phyloP scores from a whole-genome alignment of 2,329 filamentous ascomycete genomes.

The Aspergillus jensenii region DNA sequence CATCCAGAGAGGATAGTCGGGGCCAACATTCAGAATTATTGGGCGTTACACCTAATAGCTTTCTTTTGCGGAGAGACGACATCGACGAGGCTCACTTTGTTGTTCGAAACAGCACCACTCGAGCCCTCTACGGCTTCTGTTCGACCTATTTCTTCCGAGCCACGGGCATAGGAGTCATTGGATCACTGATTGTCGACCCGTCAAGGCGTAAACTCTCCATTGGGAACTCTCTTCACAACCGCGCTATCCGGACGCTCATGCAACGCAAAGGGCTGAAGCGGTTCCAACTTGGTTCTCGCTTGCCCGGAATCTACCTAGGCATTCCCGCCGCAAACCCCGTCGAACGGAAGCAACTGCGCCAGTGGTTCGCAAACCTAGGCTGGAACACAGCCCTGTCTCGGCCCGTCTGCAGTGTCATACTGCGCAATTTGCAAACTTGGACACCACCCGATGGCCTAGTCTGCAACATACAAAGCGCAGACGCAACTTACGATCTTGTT shows the following conservation, averaged over 20 bases:
- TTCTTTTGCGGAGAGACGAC: constrained; percentile 69
- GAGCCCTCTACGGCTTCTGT: constrained; percentile 87
- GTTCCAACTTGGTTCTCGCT: constrained; percentile 75
- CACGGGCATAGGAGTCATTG: constrained; percentile 73
- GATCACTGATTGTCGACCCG: constrained; percentile 86
- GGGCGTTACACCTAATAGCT: constrained; percentile 69
- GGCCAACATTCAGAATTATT: constrained; percentile 68
- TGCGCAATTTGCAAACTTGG: constrained; percentile 73
- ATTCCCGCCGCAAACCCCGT: constrained; percentile 68
- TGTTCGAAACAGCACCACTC: constrained; percentile 89
- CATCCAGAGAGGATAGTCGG: constrained; percentile 63
- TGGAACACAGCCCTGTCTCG: constrained; percentile 73
- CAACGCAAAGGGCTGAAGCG: constrained; percentile 72
- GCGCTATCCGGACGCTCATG: constrained; percentile 73
- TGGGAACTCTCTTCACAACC: constrained; percentile 82
- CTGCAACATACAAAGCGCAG: constrained; percentile 69
- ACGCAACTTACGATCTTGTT: constrained; percentile 79
- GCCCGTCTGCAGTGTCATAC: constrained; percentile 69
- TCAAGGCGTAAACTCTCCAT: constrained; percentile 83
- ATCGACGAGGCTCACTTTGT: constrained; percentile 85
- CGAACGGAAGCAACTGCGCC: constrained; percentile 61
- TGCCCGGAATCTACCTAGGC: constrained; percentile 84
- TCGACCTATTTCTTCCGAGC: constrained; percentile 77
- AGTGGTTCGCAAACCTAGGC: constrained; percentile 86
- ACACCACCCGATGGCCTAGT: constrained; percentile 72